A percentile compares a stretch with the other conserved stretches of the same genome.
phyloP scores from a whole-genome alignment of 1,139 yeast species.

The Debaryomycetaceae sp. region DNA sequence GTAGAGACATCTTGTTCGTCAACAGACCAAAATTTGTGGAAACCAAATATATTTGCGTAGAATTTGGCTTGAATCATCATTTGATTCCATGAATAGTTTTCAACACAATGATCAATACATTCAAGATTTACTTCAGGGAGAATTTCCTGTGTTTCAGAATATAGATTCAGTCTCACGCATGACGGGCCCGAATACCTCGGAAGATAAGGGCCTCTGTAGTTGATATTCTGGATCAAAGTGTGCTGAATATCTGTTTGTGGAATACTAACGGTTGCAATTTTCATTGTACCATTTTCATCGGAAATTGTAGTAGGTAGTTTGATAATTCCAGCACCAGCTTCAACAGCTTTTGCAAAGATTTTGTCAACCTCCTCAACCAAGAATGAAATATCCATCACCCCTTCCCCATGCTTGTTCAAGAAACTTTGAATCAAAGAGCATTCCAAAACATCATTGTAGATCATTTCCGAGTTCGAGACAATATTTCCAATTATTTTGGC shows the following conservation, averaged over 20 bases:
- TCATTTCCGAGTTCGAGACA: conserved; percentile 17
- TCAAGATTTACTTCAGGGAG: conserved; percentile 36
- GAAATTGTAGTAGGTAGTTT: conserved; percentile 32
- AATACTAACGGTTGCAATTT: conserved; percentile 53
- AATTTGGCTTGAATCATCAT: conserved; percentile 57
- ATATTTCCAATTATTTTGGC: conserved; percentile 12
- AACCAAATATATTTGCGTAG: conserved; percentile 64
- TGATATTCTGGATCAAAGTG: conserved; percentile 54
- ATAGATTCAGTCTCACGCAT: background rate
- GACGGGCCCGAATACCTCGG: conserved; percentile 47
- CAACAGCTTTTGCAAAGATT: conserved; percentile 45
- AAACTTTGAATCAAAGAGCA: conserved; percentile 34
- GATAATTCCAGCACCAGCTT: conserved; percentile 53
- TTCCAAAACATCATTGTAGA: conserved; percentile 21
- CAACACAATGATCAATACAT: conserved; percentile 74
- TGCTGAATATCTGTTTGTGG: conserved; percentile 66
- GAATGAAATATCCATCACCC: conserved; percentile 71
- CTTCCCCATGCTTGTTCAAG: conserved; percentile 66
- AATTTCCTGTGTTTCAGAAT: background rate
- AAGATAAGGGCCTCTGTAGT: conserved; percentile 48
- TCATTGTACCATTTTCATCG: conserved; percentile 53
- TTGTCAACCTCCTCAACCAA: conserved; percentile 48
- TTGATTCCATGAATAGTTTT: conserved; percentile 68
- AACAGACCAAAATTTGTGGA: conserved; percentile 80
- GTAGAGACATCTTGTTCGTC: conserved; percentile 75